Percentiles rank a stretch among this genome's conserved stretches.
Evolutionary conservation across 495 filamentous ascomycete genomes (phyloP).

Genomic region (Tuber brumale): DNA sequence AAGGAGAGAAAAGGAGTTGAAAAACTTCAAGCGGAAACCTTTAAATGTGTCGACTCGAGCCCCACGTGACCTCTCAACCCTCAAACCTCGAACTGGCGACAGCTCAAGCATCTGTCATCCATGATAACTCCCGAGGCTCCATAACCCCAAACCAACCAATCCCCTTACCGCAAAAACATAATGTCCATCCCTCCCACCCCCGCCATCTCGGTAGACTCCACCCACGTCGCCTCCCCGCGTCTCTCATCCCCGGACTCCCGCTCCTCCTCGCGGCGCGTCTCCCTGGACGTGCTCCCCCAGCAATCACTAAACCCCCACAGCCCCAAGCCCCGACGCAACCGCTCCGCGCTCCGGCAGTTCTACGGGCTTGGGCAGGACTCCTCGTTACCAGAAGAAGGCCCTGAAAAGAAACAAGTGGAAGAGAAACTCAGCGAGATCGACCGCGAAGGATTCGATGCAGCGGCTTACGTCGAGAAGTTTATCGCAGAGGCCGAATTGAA

Average conservation of each 20-base stretch:
- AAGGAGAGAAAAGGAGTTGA: background rate
- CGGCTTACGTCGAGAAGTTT: constrained; percentile 57
- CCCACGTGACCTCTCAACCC: background rate
- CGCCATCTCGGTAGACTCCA: constrained; percentile 54
- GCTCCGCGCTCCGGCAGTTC: constrained; percentile 85
- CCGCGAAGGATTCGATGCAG: constrained; percentile 51
- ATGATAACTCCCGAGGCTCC: background rate
- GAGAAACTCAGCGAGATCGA: constrained; percentile 52
- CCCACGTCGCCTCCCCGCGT: constrained; percentile 50
- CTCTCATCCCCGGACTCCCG: constrained; percentile 44
- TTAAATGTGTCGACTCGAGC: background rate
- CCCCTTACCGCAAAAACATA: constrained; percentile 48
- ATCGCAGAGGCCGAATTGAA: constrained; percentile 59
- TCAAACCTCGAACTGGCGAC: background rate
- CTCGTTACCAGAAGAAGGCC: constrained; percentile 30
- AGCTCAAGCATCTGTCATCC: constrained; percentile 5
- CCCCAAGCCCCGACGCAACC: constrained; percentile 54
- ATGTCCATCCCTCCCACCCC: constrained; percentile 70
- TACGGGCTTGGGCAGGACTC: constrained; percentile 59
- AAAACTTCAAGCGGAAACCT: background rate
- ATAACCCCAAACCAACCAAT: constrained; percentile 1
- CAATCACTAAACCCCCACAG: constrained; percentile 41
- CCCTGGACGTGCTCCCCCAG: constrained; percentile 45
- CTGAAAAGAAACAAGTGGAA: constrained; percentile 33
- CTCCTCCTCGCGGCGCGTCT: constrained; percentile 47